Evolutionary conservation across 129 eudicot species (phyloP).

Genomic region (Chrysanthemum makinoi): DNA sequence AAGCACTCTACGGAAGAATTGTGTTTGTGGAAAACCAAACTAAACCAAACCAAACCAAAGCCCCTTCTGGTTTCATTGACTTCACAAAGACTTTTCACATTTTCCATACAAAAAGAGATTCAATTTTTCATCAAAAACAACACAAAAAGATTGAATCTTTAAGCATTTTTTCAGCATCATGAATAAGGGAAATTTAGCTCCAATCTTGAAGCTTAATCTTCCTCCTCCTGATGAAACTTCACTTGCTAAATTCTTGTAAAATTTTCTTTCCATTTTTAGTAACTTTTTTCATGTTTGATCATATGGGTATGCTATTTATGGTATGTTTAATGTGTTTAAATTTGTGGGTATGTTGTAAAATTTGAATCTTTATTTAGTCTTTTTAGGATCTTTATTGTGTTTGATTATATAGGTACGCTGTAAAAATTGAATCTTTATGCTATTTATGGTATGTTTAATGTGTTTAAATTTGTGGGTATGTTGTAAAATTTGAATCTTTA

Average conservation of each 20-base stretch:
- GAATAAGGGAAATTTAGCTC: slow-evolving; percentile 75
- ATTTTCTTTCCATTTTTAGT: slow-evolving; percentile 3
- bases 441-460: too few relatives aligned
- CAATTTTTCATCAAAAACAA: neutral
- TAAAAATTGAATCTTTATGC: too few relatives aligned
- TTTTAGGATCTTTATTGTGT: neutral
- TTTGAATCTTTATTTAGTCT: slow-evolving; percentile 6
- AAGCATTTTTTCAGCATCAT: slow-evolving; percentile 27
- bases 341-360: neutral
- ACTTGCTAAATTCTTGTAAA: slow-evolving; percentile 75
- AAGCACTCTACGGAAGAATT: slow-evolving; percentile 12
- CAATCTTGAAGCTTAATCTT: slow-evolving; percentile 67
- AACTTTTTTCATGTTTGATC: neutral
- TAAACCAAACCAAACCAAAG: too few relatives aligned
- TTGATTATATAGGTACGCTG: too few relatives aligned
- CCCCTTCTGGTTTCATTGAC: slow-evolving; percentile 26
- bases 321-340: neutral
- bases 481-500: too few relatives aligned
- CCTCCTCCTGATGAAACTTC: slow-evolving; percentile 81
- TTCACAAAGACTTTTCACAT: slow-evolving; percentile 37
- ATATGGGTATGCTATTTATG: neutral
- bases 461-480: too few relatives aligned
- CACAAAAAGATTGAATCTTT: slow-evolving; percentile 14
- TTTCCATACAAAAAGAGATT: slow-evolving; percentile 12
- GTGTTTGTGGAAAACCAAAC: slow-evolving; percentile 23